These are phyloP conservation scores for Fusarium sp. DNA, from an alignment of 2,329 filamentous ascomycete species.

Conservation along the genomic window DNA sequence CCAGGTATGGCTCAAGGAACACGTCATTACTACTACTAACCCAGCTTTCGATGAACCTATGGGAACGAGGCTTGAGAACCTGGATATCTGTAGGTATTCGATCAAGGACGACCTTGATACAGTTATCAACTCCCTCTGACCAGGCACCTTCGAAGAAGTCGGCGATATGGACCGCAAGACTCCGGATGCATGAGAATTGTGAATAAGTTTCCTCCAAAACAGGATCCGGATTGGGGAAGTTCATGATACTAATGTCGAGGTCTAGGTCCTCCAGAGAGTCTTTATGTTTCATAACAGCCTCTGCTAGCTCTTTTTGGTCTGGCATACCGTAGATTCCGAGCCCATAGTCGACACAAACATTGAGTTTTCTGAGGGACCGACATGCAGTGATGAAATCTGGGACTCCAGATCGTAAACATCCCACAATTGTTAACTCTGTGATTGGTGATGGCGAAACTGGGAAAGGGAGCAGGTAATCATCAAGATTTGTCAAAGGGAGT, in stretches of 20 bases:
- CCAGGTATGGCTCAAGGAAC: background rate
- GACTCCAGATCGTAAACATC: background rate
- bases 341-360: background rate
- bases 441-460: background rate
- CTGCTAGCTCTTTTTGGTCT: background rate
- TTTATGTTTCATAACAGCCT: background rate
- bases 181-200: accelerated
- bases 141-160: background rate
- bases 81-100: background rate
- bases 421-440: background rate
- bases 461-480: accelerated
- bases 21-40: background rate
- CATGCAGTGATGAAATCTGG: background rate
- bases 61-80: background rate
- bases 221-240: accelerated
- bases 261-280: background rate
- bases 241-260: accelerated
- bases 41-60: accelerated
- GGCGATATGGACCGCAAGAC: accelerated
- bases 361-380: background rate
- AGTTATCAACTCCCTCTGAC: accelerated
- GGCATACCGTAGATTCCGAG: background rate
- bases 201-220: accelerated
- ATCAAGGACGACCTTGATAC: background rate
- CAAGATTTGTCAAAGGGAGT: background rate